Evolutionary conservation across 306 rosid species (phyloP), one percentile per base, ranked within the genome.

Genomic region (Prunus fruticosa): DNA sequence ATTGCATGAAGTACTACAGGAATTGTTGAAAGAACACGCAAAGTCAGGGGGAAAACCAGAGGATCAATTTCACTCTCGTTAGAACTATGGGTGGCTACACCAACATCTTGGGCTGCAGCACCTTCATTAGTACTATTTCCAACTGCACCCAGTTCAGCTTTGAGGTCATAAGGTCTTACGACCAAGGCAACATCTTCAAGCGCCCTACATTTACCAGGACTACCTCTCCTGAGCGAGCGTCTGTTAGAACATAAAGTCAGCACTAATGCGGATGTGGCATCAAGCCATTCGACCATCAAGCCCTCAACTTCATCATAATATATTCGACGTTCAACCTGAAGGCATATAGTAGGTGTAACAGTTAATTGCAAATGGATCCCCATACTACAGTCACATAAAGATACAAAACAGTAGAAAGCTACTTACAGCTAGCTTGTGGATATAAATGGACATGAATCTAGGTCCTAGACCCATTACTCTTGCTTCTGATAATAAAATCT

Each of bases 381-480:
- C 27, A 67, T n/a, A 30, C 13, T 74, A 34, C 15, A 61, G 30
- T 64, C 46, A n/a, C 63, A 73, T 27, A 45, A 2, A 13, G 14
- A 38, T 9, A 56, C 1, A 16, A 14, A n/a, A 45, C 30, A 47
- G 64, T 49, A 32, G 52, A 53, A 81, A 67, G 76, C 51, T 52
- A 89, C 98, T 89, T 86, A 95, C 98, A 71, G 95, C 93, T 46
- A 92, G 81, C 89, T 87, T 92, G 65, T 89, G 90, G 76, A 95
- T 75, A 78, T 95, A 92, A 67, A 95, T 76, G 73, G 97, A 88
- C 99, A 95, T 90, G 86, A 95, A 95, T 82, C 83, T 88, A 23
- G 99, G 97, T 78, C 99, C 99, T 34, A 92, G 82, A 57, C 97
- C 93, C 87, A 95, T 18, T 72, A 95, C 80, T 89, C 97, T 88